Evolutionary conservation across 1,284 basidiomycete species (phyloP), one percentile per base, ranked within the genome.

Genomic region (Agroathelia rolfsii): DNA sequence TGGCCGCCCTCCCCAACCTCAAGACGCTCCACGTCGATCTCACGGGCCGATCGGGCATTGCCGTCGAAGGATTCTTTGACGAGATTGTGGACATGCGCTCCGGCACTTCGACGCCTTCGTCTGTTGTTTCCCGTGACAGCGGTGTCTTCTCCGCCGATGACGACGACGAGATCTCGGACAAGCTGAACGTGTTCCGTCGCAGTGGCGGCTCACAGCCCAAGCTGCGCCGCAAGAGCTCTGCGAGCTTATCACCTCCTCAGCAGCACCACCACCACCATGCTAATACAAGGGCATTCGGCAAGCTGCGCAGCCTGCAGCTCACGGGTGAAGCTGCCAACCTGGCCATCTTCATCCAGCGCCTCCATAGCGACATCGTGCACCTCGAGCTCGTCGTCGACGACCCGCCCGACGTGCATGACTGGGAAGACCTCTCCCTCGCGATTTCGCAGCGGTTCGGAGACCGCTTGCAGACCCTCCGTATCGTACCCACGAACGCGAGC

Each of bases 61-160:
- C 76, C 0, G 74, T 83, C 12, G 77, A 82, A 52, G 75, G 75
- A 10, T 85, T 85, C 55, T 84, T 85, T 49, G 73, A 76, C 47
- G 73, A 80, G 33, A 58, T 82, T 43, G 58, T 53, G 38, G 57
- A 69, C 20, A n/a, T n/a, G n/a, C 64, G 66, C 19, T 80, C 79
- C 1, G 81, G 80, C 8, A 64, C 64, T 39, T 71, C 69, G 17
- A 79, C 80, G 3, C 81, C 81, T 2, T 71, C 64, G 42, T 77
- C 77, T 11, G 61, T 68, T 12, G 66, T 63, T 12, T 67, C 75
- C 31, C 76, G 68, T 21, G 80, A 83, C 51, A 81, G 77, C 44
- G 78, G 79, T 20, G 69, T 82, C 38, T 80, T 80, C 57, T 81
- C 78, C 32, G 72, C 64, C 31, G 77, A 81, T 35, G 79, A 82